These are phyloP conservation scores for Tetracladium maxilliforme DNA, from an alignment of 2,329 filamentous ascomycete genomes.

Conservation along the genomic window DNA sequence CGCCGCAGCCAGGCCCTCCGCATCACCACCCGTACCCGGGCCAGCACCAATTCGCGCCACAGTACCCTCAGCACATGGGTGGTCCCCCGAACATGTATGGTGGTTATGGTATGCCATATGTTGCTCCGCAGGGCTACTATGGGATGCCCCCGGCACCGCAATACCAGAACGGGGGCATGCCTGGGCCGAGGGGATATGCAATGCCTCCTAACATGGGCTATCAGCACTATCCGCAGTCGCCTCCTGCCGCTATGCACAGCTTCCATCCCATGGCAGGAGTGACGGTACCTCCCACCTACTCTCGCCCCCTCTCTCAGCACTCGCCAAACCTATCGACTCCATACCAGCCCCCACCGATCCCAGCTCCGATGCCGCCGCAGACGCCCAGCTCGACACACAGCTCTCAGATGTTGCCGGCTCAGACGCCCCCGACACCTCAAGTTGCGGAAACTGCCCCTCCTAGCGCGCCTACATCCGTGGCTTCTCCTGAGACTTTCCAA, in stretches of 20 bases:
- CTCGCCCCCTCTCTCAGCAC: constrained; percentile 20
- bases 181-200: too few species aligned
- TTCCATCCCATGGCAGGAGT: constrained; percentile 40
- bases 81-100: constrained; percentile 28
- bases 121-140: constrained; percentile 31
- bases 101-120: constrained; percentile 34
- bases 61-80: constrained; percentile 25
- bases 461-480: constrained; percentile 10
- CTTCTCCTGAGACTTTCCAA: constrained; percentile 11
- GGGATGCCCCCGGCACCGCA: constrained; percentile 40
- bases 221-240: constrained; percentile 26
- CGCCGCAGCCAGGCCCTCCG: constrained; percentile 15
- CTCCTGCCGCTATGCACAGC: constrained; percentile 32
- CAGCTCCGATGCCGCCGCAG: constrained; percentile 26
- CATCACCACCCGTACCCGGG: constrained; percentile 6
- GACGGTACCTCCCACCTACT: constrained; percentile 27
- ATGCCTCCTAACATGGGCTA: constrained; percentile 28
- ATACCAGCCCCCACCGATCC: constrained; percentile 16
- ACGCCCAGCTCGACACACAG: constrained; percentile 39
- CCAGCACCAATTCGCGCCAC: constrained; percentile 13
- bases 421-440: constrained; percentile 30
- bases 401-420: constrained; percentile 18
- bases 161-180: constrained; percentile 37
- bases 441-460: constrained; percentile 11
- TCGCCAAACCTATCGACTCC: constrained; percentile 16